Conservation (phyloP, 2,329 filamentous ascomycete genomes). For the Plenodomus biglobosus region DNA sequence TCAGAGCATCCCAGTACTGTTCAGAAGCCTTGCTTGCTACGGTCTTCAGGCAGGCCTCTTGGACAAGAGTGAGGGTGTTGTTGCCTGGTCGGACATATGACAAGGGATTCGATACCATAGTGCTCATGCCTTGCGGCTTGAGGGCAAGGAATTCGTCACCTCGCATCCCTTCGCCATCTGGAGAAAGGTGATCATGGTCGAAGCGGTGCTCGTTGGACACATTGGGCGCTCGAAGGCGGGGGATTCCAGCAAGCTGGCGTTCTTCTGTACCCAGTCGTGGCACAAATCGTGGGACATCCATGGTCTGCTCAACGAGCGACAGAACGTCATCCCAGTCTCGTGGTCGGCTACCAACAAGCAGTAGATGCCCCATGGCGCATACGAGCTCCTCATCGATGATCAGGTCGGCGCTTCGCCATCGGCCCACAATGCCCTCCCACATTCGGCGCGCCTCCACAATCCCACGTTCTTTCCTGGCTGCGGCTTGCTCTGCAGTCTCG, state of each 20-base stretch:
- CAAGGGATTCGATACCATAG: constrained; percentile 35
- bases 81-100: constrained; percentile 53
- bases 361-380: constrained; percentile 74
- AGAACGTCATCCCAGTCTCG: constrained; percentile 72
- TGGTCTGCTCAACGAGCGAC: constrained; percentile 76
- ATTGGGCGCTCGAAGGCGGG: constrained; percentile 41
- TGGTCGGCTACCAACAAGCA: constrained; percentile 64
- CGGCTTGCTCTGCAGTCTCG: constrained; percentile 32
- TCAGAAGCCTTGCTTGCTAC: constrained; percentile 64
- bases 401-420: constrained; percentile 72
- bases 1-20: constrained; percentile 77
- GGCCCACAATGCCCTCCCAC: constrained; percentile 78
- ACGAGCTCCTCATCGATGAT: constrained; percentile 77
- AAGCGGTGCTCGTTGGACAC: constrained; percentile 27
- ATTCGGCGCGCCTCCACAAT: constrained; percentile 70
- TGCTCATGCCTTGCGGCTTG: constrained; percentile 17
- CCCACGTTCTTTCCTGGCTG: constrained; percentile 44
- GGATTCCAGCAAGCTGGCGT: constrained; percentile 28
- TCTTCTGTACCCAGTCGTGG: constrained; percentile 39
- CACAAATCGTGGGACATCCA: constrained; percentile 66
- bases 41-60: constrained; percentile 64
- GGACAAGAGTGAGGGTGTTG: constrained; percentile 66
- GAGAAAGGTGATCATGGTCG: constrained; percentile 34
- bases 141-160: constrained; percentile 40
- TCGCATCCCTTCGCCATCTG: constrained; percentile 19